Evolutionary conservation across 345 rosid genomes (phyloP).

Genomic region (Syzygium oleosum): DNA sequence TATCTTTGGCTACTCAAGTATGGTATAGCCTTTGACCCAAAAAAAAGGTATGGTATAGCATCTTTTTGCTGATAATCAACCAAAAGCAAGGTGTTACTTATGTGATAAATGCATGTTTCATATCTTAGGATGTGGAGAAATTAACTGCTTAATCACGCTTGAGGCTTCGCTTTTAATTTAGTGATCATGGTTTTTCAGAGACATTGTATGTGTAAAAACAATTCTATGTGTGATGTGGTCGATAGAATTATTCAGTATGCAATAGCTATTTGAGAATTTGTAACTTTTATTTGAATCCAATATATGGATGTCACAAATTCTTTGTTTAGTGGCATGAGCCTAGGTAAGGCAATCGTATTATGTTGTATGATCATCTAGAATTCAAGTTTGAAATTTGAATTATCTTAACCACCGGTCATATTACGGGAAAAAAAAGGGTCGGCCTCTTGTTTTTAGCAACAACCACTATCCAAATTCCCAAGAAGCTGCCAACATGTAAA

Average conservation of each 20-base stretch:
- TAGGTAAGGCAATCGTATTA: background rate
- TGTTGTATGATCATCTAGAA: background rate
- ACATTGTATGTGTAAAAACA: background rate
- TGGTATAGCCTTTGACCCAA: background rate
- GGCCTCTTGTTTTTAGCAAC: background rate
- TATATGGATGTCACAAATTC: too few species aligned
- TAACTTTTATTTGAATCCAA: background rate
- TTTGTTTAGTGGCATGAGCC: background rate
- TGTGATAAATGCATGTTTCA: background rate
- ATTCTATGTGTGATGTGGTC: background rate
- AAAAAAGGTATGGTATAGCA: background rate
- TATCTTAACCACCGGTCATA: background rate
- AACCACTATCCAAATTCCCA: background rate
- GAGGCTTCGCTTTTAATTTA: background rate
- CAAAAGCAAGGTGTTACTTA: background rate
- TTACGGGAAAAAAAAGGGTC: background rate
- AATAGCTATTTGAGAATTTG: background rate
- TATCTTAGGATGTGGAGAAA: background rate
- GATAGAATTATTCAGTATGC: background rate
- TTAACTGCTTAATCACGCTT: background rate
- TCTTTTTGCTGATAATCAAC: background rate
- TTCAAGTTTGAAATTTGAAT: background rate
- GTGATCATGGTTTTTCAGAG: background rate
- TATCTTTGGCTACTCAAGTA: background rate
- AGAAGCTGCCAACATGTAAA: background rate